Conservation (phyloP, 2,329 filamentous ascomycete species). For the Aspergillus clavatus region DNA sequence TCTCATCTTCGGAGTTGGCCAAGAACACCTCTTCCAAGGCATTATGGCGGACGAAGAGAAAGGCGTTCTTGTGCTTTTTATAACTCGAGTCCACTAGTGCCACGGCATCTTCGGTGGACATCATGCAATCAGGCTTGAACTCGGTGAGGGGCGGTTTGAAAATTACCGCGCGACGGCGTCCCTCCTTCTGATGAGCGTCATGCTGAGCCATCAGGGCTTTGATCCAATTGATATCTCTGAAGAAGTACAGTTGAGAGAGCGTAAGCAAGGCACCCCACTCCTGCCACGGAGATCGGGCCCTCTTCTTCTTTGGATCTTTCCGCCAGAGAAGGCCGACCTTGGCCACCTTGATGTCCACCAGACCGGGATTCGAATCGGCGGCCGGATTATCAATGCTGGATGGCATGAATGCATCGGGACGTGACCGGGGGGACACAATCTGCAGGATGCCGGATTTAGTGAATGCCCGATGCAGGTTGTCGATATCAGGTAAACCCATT, state of each 20-base stretch:
- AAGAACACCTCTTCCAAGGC: slow-evolving; percentile 86
- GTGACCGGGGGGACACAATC: slow-evolving; percentile 87
- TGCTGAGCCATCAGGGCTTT: slow-evolving; percentile 87
- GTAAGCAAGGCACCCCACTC: slow-evolving; percentile 98
- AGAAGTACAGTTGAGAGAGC: slow-evolving; percentile 95
- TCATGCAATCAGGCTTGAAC: slow-evolving; percentile 89
- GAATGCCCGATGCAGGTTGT: slow-evolving; percentile 79
- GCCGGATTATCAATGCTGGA: slow-evolving; percentile 78
- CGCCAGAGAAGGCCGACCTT: slow-evolving; percentile 94
- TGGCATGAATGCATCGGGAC: slow-evolving; percentile 94
- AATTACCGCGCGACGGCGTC: slow-evolving; percentile 70
- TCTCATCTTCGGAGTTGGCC: slow-evolving; percentile 82
- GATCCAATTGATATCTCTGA: slow-evolving; percentile 87
- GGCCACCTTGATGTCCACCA: slow-evolving; percentile 95
- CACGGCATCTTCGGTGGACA: slow-evolving; percentile 90
- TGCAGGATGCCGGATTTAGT: slow-evolving; percentile 88
- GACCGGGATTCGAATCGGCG: slow-evolving; percentile 81
- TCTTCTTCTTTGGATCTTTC: slow-evolving; percentile 90
- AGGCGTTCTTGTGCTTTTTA: slow-evolving; percentile 90
- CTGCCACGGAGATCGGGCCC: slow-evolving; percentile 92
- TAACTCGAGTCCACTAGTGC: slow-evolving; percentile 81
- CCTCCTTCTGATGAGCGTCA: slow-evolving; percentile 73
- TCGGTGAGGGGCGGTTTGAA: slow-evolving; percentile 87
- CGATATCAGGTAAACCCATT: slow-evolving; percentile 68
- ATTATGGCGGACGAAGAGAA: slow-evolving; percentile 81